phyloP scores from a whole-genome alignment of 2,329 filamentous ascomycete species.

The Alternaria sp. region DNA sequence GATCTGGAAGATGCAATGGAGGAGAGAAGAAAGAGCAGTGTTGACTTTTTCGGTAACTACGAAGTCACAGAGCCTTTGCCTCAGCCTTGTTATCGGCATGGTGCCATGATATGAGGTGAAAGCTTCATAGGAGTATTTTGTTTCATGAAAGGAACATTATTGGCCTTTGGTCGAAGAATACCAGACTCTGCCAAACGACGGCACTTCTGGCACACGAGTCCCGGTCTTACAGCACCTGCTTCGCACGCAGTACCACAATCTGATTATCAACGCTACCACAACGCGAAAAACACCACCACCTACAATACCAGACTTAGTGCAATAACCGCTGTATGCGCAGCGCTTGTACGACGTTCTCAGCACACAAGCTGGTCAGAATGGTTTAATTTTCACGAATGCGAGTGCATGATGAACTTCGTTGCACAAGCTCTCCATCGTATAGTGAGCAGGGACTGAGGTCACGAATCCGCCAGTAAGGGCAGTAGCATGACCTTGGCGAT shows the following conservation, averaged over 20 bases:
- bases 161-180: background rate
- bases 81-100: conserved; percentile 38
- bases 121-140: background rate
- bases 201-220: background rate
- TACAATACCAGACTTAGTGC: background rate
- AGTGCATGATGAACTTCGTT: background rate
- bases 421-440: background rate
- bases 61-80: conserved; percentile 43
- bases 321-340: background rate
- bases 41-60: conserved; percentile 47
- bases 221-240: background rate
- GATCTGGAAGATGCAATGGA: conserved; percentile 44
- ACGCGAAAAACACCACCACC: background rate
- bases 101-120: conserved; percentile 38
- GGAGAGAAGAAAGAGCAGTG: conserved; percentile 33
- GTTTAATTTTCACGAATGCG: background rate
- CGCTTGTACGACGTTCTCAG: background rate
- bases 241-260: background rate
- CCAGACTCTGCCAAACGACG: background rate
- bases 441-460: background rate
- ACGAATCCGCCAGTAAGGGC: background rate
- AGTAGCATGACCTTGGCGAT: background rate
- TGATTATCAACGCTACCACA: background rate
- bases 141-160: background rate
- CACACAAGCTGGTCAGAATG: background rate